Conservation (phyloP, 495 filamentous ascomycete genomes). For the Penicillium maclennaniae region DNA sequence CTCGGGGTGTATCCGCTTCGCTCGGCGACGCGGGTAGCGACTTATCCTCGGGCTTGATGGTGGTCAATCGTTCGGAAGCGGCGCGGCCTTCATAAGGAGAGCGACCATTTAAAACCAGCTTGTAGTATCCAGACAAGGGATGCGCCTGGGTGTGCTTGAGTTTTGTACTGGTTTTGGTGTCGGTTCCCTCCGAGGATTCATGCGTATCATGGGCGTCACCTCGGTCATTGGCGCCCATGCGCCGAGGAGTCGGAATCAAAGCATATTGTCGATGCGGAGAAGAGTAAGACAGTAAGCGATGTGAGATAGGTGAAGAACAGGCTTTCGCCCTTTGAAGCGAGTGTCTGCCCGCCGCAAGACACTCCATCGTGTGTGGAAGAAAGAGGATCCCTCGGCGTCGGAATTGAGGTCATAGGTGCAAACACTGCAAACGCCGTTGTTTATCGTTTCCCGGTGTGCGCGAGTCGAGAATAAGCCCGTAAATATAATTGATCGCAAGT, state of each 20-base stretch:
- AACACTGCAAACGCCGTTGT: conserved; percentile 41
- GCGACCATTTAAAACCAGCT: conserved; percentile 30
- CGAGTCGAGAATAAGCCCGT: conserved; percentile 4
- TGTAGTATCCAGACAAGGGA: conserved; percentile 43
- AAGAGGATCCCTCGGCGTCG: conserved; percentile 7
- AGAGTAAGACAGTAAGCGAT: not conserved
- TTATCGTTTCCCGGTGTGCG: conserved; percentile 18
- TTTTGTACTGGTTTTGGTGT: not conserved
- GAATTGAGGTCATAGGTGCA: conserved; percentile 39
- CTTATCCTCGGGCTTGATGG: conserved; percentile 18
- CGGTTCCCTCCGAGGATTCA: not conserved
- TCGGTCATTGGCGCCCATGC: conserved; percentile 18
- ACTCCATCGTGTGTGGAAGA: conserved; percentile 29
- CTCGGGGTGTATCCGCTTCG: conserved; percentile 37
- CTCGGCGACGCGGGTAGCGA: conserved; percentile 23
- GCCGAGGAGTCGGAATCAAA: conserved; percentile 19
- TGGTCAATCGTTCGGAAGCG: conserved; percentile 20
- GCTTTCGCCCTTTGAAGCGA: conserved; percentile 12
- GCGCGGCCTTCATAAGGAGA: conserved; percentile 27
- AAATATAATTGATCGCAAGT: conserved; percentile 4
- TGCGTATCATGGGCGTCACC: conserved; percentile 11
- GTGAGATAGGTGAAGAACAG: not conserved
- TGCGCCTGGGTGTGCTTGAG: conserved; percentile 28
- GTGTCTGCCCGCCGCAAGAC: conserved; percentile 19
- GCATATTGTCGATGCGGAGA: conserved; percentile 17